Percentiles rank a stretch among this genome's conserved stretches.
Conservation (phyloP, 495 filamentous ascomycete genomes). For the Physcia stellaris region DNA sequence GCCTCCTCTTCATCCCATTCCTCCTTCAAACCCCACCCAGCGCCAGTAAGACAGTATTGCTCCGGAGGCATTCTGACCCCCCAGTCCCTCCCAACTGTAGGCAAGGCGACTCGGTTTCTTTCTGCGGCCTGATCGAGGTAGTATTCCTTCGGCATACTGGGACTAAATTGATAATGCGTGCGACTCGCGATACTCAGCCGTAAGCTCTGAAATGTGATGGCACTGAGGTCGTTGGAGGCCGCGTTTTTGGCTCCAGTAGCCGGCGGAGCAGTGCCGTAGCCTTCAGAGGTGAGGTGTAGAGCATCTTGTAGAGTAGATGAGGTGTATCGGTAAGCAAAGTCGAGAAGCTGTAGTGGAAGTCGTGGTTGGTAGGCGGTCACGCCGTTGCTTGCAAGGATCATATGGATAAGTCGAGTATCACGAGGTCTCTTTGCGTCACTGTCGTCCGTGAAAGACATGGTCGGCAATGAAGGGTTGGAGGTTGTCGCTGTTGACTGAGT, state of each 20-base stretch:
- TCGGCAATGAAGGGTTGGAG: slow-evolving; percentile 5
- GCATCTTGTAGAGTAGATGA: slow-evolving; percentile 35
- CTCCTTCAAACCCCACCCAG: slow-evolving; percentile 70
- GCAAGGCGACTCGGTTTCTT: slow-evolving; percentile 68
- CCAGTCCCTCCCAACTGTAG: slow-evolving; percentile 61
- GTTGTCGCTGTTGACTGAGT: background rate
- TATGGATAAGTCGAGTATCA: slow-evolving; percentile 81
- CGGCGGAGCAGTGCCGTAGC: slow-evolving; percentile 27
- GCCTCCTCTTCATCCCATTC: slow-evolving; percentile 57
- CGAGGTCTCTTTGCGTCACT: slow-evolving; percentile 64
- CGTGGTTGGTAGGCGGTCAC: slow-evolving; percentile 86
- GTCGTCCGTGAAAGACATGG: slow-evolving; percentile 25
- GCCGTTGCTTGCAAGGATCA: slow-evolving; percentile 75
- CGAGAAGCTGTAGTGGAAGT: slow-evolving; percentile 84
- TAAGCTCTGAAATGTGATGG: slow-evolving; percentile 41
- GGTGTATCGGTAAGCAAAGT: slow-evolving; percentile 86
- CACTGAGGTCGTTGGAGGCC: slow-evolving; percentile 24
- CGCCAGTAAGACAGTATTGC: slow-evolving; percentile 78
- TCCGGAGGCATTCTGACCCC: slow-evolving; percentile 80
- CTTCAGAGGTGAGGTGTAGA: slow-evolving; percentile 39
- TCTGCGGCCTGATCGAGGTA: slow-evolving; percentile 70
- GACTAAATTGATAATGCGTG: slow-evolving; percentile 50
- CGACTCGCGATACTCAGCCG: slow-evolving; percentile 51
- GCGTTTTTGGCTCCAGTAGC: slow-evolving; percentile 7
- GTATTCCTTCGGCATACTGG: slow-evolving; percentile 69